phyloP scores from a whole-genome alignment of 2,329 filamentous ascomycete genomes.

The Davidsoniella eucalypti region DNA sequence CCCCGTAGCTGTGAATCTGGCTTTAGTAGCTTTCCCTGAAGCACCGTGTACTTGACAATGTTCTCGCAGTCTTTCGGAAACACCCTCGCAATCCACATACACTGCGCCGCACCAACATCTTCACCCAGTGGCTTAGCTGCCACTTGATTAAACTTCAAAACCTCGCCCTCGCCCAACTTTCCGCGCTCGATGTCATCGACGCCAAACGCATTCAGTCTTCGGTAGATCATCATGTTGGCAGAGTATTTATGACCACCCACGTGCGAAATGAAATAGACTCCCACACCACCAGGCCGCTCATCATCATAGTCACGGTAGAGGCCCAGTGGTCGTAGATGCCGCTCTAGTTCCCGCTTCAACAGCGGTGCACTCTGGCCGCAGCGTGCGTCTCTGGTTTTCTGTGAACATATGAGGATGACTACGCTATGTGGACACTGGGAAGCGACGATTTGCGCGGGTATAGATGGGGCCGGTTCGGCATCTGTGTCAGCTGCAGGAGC shows the following conservation, averaged over 20 bases:
- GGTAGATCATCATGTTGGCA: constrained; percentile 87
- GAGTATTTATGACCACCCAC: constrained; percentile 94
- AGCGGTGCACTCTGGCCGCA: constrained; percentile 89
- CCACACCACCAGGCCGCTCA: constrained; percentile 76
- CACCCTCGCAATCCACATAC: constrained; percentile 82
- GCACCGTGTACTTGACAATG: constrained; percentile 69
- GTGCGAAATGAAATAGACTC: constrained; percentile 91
- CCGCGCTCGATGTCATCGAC: constrained; percentile 23
- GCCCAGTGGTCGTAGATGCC: constrained; percentile 70
- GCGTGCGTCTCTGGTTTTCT: constrained; percentile 82
- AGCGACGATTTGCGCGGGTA: constrained; percentile 17
- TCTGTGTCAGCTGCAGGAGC: constrained; percentile 19
- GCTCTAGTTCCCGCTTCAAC: constrained; percentile 73
- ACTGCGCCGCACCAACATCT: constrained; percentile 55
- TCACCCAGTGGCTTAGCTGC: constrained; percentile 21
- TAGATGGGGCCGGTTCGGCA: constrained; percentile 18
- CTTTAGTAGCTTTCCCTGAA: constrained; percentile 91
- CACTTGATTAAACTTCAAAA: constrained; percentile 18
- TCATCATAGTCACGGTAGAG: constrained; percentile 79
- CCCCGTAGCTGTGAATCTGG: constrained; percentile 70
- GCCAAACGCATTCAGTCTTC: constrained; percentile 43
- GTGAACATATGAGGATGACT: constrained; percentile 84
- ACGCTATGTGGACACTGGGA: constrained; percentile 62
- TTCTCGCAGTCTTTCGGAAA: constrained; percentile 84
- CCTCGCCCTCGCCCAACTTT: constrained; percentile 17